Conservation (phyloP, 1,284 basidiomycete genomes). For the Sporisorium scitamineum region DNA sequence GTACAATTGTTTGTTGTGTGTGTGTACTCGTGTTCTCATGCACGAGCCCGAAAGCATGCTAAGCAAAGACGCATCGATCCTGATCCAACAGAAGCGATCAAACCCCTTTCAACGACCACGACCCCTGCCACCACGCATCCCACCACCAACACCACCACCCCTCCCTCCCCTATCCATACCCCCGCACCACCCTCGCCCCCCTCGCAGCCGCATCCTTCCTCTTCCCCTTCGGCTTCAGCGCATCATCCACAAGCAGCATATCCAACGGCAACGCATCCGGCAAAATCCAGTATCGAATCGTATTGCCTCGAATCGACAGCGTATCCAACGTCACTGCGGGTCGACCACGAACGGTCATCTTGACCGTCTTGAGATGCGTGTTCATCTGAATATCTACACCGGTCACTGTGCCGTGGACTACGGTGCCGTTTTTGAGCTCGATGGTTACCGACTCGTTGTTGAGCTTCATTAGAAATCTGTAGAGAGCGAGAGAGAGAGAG, state of each 20-base stretch:
- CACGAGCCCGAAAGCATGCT: neutral
- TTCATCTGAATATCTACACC: conserved; percentile 79
- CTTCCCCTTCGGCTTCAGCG: conserved; percentile 86
- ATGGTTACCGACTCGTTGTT: conserved; percentile 99
- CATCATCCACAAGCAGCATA: conserved; percentile 95
- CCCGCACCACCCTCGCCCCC: conserved; percentile 36
- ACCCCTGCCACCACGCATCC: conserved; percentile 28
- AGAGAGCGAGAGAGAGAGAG: neutral
- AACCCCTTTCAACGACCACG: conserved; percentile 10
- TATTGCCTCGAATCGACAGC: conserved; percentile 69
- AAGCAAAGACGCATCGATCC: neutral
- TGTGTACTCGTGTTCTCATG: neutral
- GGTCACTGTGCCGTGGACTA: conserved; percentile 96
- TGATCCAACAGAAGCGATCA: neutral
- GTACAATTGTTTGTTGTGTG: conserved; percentile 16
- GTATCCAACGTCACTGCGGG: conserved; percentile 76
- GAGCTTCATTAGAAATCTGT: conserved; percentile 98
- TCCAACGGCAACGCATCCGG: conserved; percentile 96
- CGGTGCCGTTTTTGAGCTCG: conserved; percentile 96
- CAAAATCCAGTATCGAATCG: conserved; percentile 87
- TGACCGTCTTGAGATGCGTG: conserved; percentile 95
- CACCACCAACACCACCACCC: conserved; percentile 52
- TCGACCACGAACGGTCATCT: conserved; percentile 90
- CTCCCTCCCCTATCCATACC: conserved; percentile 58
- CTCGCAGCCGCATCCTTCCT: conserved; percentile 53